These are phyloP conservation scores for Colletotrichum tropicicola DNA, from an alignment of 2,329 filamentous ascomycete species.

Conservation along the genomic window DNA sequence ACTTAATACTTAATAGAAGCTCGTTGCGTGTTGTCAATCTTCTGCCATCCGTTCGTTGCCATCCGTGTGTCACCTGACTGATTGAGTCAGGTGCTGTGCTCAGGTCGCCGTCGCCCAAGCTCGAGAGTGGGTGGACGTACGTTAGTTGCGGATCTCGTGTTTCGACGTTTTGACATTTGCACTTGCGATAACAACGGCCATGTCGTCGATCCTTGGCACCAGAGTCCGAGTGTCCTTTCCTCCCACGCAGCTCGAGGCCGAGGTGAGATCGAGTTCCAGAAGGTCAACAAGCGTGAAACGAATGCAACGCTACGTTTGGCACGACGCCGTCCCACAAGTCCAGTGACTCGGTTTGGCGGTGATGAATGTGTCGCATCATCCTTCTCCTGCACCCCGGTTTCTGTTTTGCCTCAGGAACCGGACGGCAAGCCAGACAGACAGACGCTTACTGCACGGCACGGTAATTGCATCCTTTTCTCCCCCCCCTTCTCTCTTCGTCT, in stretches of 20 bases:
- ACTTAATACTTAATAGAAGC: slow-evolving; percentile 54
- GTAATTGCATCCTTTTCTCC: no score
- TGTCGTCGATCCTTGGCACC: not conserved
- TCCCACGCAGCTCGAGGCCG: not conserved
- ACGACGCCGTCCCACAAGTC: not conserved
- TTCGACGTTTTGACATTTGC: slow-evolving; percentile 2
- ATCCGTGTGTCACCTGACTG: not conserved
- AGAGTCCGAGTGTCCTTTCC: not conserved
- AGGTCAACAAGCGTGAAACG: slow-evolving; percentile 19
- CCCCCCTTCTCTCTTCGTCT: no score
- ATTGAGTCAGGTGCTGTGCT: not conserved
- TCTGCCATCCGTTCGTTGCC: not conserved
- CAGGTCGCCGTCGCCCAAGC: slow-evolving; percentile 2
- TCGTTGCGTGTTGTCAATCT: slow-evolving; percentile 40
- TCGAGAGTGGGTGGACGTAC: no score
- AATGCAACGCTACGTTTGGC: slow-evolving; percentile 5
- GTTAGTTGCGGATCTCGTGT: no score
- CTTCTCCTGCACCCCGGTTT: not conserved
- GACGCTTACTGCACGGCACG: no score
- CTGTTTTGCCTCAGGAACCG: not conserved
- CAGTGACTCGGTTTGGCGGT: not conserved
- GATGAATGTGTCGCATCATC: no score
- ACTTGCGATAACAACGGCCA: not conserved
- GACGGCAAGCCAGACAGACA: not conserved
- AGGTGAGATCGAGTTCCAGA: slow-evolving; percentile 15